Base-by-base conservation (phyloP, 2,329 filamentous ascomycete genomes). In the Fusarium tanahbumbuense region DNA sequence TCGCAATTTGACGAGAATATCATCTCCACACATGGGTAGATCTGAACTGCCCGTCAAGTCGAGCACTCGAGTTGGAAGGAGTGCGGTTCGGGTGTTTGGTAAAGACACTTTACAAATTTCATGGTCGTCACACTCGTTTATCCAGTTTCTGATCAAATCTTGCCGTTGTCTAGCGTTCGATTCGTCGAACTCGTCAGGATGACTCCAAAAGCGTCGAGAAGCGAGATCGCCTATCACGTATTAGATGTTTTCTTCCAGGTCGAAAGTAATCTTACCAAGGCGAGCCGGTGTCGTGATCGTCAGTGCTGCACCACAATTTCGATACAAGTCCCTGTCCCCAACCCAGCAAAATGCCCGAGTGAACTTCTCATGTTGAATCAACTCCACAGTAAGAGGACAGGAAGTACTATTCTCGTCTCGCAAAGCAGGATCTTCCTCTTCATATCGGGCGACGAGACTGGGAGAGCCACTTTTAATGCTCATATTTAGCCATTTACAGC, bases 401-500 rank as follows among this genome's bases (percentile, higher is more conserved):
- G 27, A 13, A 4, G 22, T 56, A 5, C n/a, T 64, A 8, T 56
- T 48, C 2, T 64, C 48, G 2, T 64, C 42, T 2, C 49, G 28
- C 8, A 64, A 20, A 8, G 1, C 42, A 0, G 49, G 42, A 10
- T 56, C 44, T 4, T 44, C 42, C 10, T 27, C 8, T 10, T 44
- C 41, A 3, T 41, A 63, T 0, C 28, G 22, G 7, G 13, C 15
- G 3, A 62, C 16, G 7, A 48, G 15, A 15, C 9, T 16, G 2
- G 54, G 27, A 1, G 55, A 58, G 9, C 55, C 58, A 0, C 10
- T 20, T 18, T 15, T 25, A 7, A 64, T 37, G 23, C 60, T 64
- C 5, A 64, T 9, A 5, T 63, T 59, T 0, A 64, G 34, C 60
- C 60, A 64, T 10, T 64, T 64, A 5, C 58, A 64, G 4, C 7